Base-by-base conservation (phyloP, 805 yeast genomes). In the Candida golubevii region DNA sequence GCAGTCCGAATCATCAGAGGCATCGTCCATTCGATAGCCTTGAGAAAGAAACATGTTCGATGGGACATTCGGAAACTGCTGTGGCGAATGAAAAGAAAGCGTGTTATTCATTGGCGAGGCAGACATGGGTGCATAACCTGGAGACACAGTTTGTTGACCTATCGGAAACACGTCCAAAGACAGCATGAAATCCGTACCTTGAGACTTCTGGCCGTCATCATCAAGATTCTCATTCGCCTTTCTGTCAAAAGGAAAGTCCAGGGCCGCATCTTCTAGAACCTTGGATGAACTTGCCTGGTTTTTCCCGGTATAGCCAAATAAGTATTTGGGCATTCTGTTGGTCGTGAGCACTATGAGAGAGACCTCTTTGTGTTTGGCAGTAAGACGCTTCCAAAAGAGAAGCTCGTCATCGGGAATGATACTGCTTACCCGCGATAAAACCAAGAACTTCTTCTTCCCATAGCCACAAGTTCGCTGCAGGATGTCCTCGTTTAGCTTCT, bases 401-500 rank as follows among this genome's bases (percentile, higher is more conserved):
- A 86, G 65, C 58, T 86, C 95, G 60, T 86, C 93, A 61, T 86
- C 95, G 0, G 90, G 88, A 33, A 86, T 77, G 43, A 84, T 78
- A 48, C 86, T 85, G 54, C 82, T 82, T 41, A 85, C 61, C 51
- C 95, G 71, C 0, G 93, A 83, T 38, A 86, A 63, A 1, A 85
- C 81, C 51, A 85, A 67, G 52, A 79, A 83, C 32, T 76, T 74
- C 60, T 79, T 80, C 1, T 82, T 82, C 11, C 71, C 75, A 13
- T 65, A 52, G 1, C 67, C 67, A 35, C 63, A 58, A 6, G 64
- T 56, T 38, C 59, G 55, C 35, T 57, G 58, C 41, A 63, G 59
- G 26, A 59, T 50, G 33, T 68, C 72, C 7, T 66, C 69, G 33
- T 60, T 63, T 33, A 70, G 51, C 36, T 47, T 56, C 42, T 63